Evolutionary conservation across 208 protist genomes (phyloP), one percentile per base, ranked within the genome.

Genomic region (Blechomonas ayalai): DNA sequence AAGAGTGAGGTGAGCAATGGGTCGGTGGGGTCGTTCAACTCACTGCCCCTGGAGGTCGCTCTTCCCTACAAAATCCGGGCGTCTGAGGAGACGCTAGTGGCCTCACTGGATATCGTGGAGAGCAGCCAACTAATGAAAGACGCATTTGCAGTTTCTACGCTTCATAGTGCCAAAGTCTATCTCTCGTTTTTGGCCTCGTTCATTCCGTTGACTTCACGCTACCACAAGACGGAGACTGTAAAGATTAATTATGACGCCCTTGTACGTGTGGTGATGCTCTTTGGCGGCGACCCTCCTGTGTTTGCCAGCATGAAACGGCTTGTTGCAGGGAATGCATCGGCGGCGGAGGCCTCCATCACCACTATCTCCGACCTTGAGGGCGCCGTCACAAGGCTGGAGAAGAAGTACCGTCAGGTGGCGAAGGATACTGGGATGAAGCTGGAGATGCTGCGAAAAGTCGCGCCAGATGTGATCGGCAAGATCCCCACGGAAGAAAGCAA

Each of bases 21-120:
- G 7, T 78, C 49, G 9, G 59, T 82, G 19, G 48, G 46, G 0
- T 43, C 46, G 6, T 94, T 90, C 66, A 79, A 71, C 47, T 63
- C 61, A 0, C 63, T 94, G 13, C 33, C 67, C 7, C 60, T 48
- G 19, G 81, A 84, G 38, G 61, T 67, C n/a, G 16, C 57, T 1
- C 63, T 90, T 12, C 78, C 77, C 5, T 94, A 78, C 65, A 86
- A 82, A 28, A 74, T 94, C 8, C 35, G 46, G 2, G 50, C 85
- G 3, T 49, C 75, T 0, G 81, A 90, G 49, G 66, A 88, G 39
- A 52, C 67, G 3, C 65, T 93, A 20, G 12, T 75, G 8, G 64
- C 64, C 24, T 70, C 78, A 4, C 67, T 87, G 2, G 47, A 53
- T 15, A 36, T 74, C 26, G 72, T 85, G 0, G 77, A 87, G 36